phyloP scores from a whole-genome alignment of 495 filamentous ascomycete species.

The Penicillium antarcticum region DNA sequence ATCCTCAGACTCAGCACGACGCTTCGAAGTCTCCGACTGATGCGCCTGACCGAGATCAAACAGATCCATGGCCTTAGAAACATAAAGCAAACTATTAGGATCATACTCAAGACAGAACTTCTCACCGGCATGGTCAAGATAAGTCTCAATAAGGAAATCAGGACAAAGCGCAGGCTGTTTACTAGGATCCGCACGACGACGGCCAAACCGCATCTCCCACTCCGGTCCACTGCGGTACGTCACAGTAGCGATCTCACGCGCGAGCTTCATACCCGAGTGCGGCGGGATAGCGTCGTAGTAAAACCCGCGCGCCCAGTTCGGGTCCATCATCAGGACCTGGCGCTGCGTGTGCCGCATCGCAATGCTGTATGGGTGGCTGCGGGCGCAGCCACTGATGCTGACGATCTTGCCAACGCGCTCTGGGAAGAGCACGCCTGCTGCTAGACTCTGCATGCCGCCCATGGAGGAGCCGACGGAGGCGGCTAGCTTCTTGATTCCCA shows the following conservation, averaged over 20 bases:
- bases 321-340: constrained; percentile 98
- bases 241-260: constrained; percentile 94
- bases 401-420: constrained; percentile 77
- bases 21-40: constrained; percentile 48
- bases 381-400: constrained; percentile 88
- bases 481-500: constrained; percentile 78
- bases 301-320: constrained; percentile 94
- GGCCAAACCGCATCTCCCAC: constrained; percentile 94
- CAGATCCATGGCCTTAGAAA: constrained; percentile 98
- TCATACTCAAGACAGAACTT: constrained; percentile 99
- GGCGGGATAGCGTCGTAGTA: constrained; percentile 90
- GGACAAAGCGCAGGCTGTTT: constrained; percentile 90
- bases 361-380: constrained; percentile 96
- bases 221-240: constrained; percentile 96
- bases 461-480: constrained; percentile 95
- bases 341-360: constrained; percentile 98
- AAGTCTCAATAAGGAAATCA: constrained; percentile 97
- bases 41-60: constrained; percentile 82
- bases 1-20: constrained; percentile 47
- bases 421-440: constrained; percentile 83
- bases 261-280: constrained; percentile 95
- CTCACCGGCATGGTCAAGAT: constrained; percentile 96
- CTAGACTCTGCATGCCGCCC: constrained; percentile 97
- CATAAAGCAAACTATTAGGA: constrained; percentile 91
- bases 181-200: constrained; percentile 79